A percentile compares a stretch with the other conserved stretches of the same genome.
Conservation (phyloP, 306 rosid genomes). For the Canavalia gladiata region DNA sequence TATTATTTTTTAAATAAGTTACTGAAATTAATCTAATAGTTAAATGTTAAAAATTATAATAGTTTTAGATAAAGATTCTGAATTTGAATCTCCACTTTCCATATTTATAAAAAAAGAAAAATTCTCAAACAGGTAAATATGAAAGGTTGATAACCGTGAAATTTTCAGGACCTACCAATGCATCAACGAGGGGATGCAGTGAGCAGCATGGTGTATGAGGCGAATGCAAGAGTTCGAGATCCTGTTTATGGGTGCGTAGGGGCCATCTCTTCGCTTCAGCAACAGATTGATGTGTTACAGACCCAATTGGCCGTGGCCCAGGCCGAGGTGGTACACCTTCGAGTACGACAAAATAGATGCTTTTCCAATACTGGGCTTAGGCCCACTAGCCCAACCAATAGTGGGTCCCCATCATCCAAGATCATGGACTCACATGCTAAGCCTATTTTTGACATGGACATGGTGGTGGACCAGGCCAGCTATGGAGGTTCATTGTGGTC, state of each 20-base stretch:
- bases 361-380: constrained; percentile 58
- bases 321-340: constrained; percentile 87
- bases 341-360: constrained; percentile 60
- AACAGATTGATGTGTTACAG: constrained; percentile 76
- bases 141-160: neutral
- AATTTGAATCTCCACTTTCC: too few species aligned
- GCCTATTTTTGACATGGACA: constrained; percentile 70
- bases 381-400: constrained; percentile 70
- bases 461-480: constrained; percentile 63
- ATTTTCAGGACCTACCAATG: constrained; percentile 69
- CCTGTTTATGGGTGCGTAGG: constrained; percentile 94
- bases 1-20: too few species aligned
- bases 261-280: constrained; percentile 83
- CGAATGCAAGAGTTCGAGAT: constrained; percentile 86
- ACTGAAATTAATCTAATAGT: too few species aligned
- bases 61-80: too few species aligned
- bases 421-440: constrained; percentile 57
- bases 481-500: constrained; percentile 75
- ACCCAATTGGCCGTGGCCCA: constrained; percentile 88
- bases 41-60: too few species aligned
- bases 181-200: constrained; percentile 90
- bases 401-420: constrained; percentile 70
- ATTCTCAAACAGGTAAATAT: too few species aligned
- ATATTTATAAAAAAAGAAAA: too few species aligned
- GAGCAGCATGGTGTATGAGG: constrained; percentile 91